Evolutionary conservation across 2,329 filamentous ascomycete genomes (phyloP), one percentile per base, ranked within the genome.

Genomic region (Allantophomopsis cytisporea): DNA sequence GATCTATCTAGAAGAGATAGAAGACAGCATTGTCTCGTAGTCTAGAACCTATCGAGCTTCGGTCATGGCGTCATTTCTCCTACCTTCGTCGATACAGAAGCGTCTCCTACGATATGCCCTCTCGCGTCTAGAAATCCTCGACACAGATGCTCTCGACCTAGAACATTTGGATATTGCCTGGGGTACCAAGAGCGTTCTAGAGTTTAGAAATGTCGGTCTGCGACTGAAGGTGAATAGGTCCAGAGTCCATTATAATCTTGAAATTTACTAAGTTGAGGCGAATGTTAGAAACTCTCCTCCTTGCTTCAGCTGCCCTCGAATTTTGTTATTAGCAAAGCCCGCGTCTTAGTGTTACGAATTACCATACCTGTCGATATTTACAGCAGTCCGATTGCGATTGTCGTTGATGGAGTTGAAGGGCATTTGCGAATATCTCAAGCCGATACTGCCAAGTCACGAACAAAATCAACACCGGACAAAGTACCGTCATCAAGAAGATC

Each of bases 321-420:
- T 5, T 73, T 91, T 53, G 69, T 73, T 44, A 65, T 95, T 11
- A 71, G 75, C 39, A 80, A 76, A 54, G 88, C 89, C 41, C 79
- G 77, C 47, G 76, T 94, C 39, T 64, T 82, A 2, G 67, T 82
- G 6, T 72, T 96, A 17, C 81, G 83, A 51, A 65, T 95, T 39
- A 93, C 82, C 7, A 71, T 96, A 38, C 86, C 89, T 11, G 80
- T 91, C 55, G 85, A 95, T 58, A 80, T 95, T 47, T 87, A 88
- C 58, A 81, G 77, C 39, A 88, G 81, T 49, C 80, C 85, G 20
- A 93, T 96, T 54, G 67, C 73, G 21, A 75, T 89, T 50, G 83
- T 94, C 54, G 71, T 89, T 16, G 77, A 89, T 49, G 87, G 86
- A 15, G 75, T 95, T 44, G 74, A 88, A 47, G 70, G 93, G 23